These are phyloP conservation scores for Bruguiera hainesii DNA, from an alignment of 441 rosid genomes.

Conservation along the genomic window DNA sequence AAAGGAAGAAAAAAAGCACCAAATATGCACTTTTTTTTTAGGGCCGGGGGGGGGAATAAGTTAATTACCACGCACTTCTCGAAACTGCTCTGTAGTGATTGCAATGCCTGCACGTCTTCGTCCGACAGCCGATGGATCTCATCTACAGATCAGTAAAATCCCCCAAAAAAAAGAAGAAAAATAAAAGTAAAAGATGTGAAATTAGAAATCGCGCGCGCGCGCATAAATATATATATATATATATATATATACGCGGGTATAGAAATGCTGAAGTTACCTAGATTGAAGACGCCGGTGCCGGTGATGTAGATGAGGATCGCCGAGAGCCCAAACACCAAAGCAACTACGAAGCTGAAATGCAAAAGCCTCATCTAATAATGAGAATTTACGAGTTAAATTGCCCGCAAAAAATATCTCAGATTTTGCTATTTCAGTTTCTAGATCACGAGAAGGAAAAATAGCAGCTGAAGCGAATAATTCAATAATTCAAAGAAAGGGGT, in stretches of 20 bases:
- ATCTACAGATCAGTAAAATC: constrained; percentile 35
- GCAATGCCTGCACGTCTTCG: constrained; percentile 69
- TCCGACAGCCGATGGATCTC: constrained; percentile 41
- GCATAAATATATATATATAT: neutral
- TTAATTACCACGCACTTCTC: constrained; percentile 77
- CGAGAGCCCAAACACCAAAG: constrained; percentile 64
- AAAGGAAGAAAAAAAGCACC: constrained; percentile 9
- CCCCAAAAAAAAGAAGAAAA: constrained; percentile 14
- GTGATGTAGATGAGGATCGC: constrained; percentile 73
- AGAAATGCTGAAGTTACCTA: constrained; percentile 32
- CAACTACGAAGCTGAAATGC: constrained; percentile 52
- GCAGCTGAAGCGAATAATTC: too few species aligned
- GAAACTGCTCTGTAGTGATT: constrained; percentile 59
- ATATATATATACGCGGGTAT: neutral
- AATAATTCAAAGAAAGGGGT: neutral
- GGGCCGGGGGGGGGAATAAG: too few species aligned
- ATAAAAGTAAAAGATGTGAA: neutral
- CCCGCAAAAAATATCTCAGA: neutral
- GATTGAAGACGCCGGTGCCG: constrained; percentile 53
- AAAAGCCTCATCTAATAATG: constrained; percentile 56
- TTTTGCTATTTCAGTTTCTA: neutral
- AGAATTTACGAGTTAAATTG: too few species aligned
- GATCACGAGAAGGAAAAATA: neutral
- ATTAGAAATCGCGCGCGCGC: neutral
- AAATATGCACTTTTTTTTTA: too few species aligned